Base-by-base conservation (phyloP, 2,329 filamentous ascomycete species). In the Ophiostoma triangulosporum region DNA sequence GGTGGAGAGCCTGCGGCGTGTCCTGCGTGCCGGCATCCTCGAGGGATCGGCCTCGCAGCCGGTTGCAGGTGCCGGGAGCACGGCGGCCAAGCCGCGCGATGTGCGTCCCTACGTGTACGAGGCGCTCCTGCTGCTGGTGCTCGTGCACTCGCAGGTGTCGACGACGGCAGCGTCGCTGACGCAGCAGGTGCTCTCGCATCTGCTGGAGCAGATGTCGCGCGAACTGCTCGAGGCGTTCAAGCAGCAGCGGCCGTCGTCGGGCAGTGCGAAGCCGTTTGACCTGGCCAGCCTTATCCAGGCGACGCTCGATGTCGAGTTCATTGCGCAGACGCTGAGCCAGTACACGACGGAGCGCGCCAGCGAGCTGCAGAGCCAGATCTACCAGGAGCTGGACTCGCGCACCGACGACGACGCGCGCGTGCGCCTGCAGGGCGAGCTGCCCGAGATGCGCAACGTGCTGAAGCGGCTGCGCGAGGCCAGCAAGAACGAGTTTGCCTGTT, bases 281-380 rank as follows among this genome's bases (percentile, higher is more conserved):
- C 80, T 98, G 0, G 75, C 84, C 5, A 84, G 86, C 6, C 78
- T 98, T 50, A 95, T 97, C 83, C 94, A 98, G 69, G 94, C 94
- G 1, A 98, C 93, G 0, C 79, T 98, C 1, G 93, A 98, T 64
- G 90, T 96, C 1, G 93, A 98, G 68, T 97, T 98, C 64, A 83
- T 97, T 54, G 88, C 90, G 1, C 93, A 98, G 71, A 96, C 91
- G 5, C 76, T 98, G 32, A 86, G 80, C 57, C 84, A 90, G 60
- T 98, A 94, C 67, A 93, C 88, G 0, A 93, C 88, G 0, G 86
- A 95, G 54, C 77, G 81, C 50, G 88, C 89, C 3, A 82, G 81
- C 7, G 81, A 90, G 64, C 76, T 87, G 14, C 93, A 97, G 70
- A 85, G 85, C 61, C 81, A 90, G 65, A 91, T 98, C 48, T 98